Evolutionary conservation across 2,329 filamentous ascomycete species (phyloP), one percentile per base, ranked within the genome.

Genomic region (Raffaelea arxii): DNA sequence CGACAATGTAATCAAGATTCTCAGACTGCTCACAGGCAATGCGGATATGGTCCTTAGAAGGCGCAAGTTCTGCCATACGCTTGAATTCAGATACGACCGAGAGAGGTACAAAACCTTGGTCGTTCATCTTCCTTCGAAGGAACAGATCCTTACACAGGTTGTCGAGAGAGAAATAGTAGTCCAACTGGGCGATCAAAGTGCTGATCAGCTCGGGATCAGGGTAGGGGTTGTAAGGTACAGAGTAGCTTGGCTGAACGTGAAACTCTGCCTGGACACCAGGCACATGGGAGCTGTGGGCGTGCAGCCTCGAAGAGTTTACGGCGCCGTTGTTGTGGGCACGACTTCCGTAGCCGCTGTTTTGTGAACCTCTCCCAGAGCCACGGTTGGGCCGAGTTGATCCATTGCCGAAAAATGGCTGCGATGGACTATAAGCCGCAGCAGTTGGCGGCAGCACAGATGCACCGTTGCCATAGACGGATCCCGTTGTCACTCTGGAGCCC

Each of bases 101-200:
- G 44, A 98, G 68, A 43, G 80, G 81, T 14, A 96, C 90, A 59
- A 90, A 97, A 18, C 92, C 92, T 62, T 97, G 86, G 1, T 85
- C 86, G 61, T 98, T 91, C 92, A 98, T 97, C 56, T 90, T 82
- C 58, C 79, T 82, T 48, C 92, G 83, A 49, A 98, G 73, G 64
- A 81, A 97, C 58, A 86, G 74, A 59, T 98, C 92, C 66, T 95
- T 96, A 74, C 87, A 86, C 43, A 97, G 74, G 61, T 98, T 98
- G 59, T 96, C 86, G 24, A 95, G 77, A 0, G 91, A 97, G 67
- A 98, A 95, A 66, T 98, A 98, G 69, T 96, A 98, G 58, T 95
- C 88, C 32, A 89, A 76, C 59, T 75, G 69, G 53, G 61, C 62
- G 46, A 66, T 71, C 42, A 78, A 61, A 41, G 71, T 61, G 4